Base-by-base conservation (phyloP, 1,284 basidiomycete genomes). In the Cystobasidiaceae sp. region DNA sequence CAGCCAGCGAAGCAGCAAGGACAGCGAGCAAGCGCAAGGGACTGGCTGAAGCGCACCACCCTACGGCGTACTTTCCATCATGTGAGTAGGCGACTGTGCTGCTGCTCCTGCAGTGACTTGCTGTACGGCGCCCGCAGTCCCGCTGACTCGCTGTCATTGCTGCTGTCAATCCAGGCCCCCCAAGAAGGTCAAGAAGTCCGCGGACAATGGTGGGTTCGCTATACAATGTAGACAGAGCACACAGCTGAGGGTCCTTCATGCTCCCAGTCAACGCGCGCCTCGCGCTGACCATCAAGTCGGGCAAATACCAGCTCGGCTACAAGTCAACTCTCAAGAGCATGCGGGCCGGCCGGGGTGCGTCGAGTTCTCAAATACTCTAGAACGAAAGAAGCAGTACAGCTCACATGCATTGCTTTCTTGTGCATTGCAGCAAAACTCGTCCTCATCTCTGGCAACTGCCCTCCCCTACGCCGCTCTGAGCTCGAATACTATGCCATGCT, bases 401-500 rank as follows among this genome's bases (percentile, higher is more conserved):
- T 8, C 28, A 37, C 33, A 30, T 15, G 33, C 33, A 23, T 21
- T 43, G 45, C n/a, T n/a, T 84, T 79, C 17, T 78, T 80, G 87
- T n/a, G n/a, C n/a, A n/a, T n/a, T n/a, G n/a, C 73, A 96, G 96
- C 94, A 79, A 98, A 97, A 83, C 90, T 99, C 75, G 88, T 99
- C 76, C 83, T 99, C 78, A 97, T 99, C 78, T 93, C 94, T 76
- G 93, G 92, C 75, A 99, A 98, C 84, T 97, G 93, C 81, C 96
- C 94, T 67, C 96, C 96, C 70, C 86, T 98, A 72, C 90, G 96
- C 81, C 97, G 97, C 81, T 97, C 93, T 67, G 96, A 99, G 85
- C 84, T 99, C 70, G 96, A 99, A 84, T 99, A 98, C 85, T 98
- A 98, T 80, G 96, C 96, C 82, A 98, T 98, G 94, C 84, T 98